Conservation (phyloP, 352 stramenopile species). For the Hyaloperonospora arabidopsidis region DNA sequence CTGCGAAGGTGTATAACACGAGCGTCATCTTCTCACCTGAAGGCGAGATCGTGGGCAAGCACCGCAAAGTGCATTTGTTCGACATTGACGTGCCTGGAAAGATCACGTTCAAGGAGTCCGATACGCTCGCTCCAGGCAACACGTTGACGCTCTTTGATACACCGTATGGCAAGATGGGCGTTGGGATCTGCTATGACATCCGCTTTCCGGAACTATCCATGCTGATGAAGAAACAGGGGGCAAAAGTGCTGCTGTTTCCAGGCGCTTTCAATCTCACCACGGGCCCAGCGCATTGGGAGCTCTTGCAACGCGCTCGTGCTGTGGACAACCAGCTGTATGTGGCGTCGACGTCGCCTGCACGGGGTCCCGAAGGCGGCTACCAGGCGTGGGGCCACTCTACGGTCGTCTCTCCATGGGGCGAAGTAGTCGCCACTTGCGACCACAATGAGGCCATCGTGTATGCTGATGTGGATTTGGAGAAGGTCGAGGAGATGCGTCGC, state of each 20-base stretch:
- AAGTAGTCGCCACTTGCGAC: slow-evolving; percentile 92
- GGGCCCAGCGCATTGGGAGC: slow-evolving; percentile 97
- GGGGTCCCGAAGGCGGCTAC: slow-evolving; percentile 92
- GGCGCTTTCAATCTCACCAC: slow-evolving; percentile 86
- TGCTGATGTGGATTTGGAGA: slow-evolving; percentile 92
- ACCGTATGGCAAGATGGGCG: slow-evolving; percentile 89
- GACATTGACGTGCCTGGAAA: slow-evolving; percentile 99
- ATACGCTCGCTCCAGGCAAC: slow-evolving; percentile 94
- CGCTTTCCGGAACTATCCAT: slow-evolving; percentile 98
- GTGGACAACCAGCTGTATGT: slow-evolving; percentile 95
- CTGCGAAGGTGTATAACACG: slow-evolving; percentile 97
- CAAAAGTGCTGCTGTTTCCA: slow-evolving; percentile 82
- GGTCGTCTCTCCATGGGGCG: slow-evolving; percentile 95
- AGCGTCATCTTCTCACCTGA: slow-evolving; percentile 92
- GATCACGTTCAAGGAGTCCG: slow-evolving; percentile 99
- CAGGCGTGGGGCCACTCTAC: slow-evolving; percentile 98
- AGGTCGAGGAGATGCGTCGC: slow-evolving; percentile 91
- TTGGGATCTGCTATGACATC: slow-evolving; percentile 99
- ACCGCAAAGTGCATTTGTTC: slow-evolving; percentile 99
- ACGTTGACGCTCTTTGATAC: slow-evolving; percentile 81
- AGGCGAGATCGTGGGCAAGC: slow-evolving; percentile 94
- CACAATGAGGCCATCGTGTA: slow-evolving; percentile 91
- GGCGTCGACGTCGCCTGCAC: slow-evolving; percentile 91
- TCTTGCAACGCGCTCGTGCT: slow-evolving; percentile 94
- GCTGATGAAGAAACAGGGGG: slow-evolving; percentile 89